Base-by-base conservation (phyloP, 2,329 filamentous ascomycete species). In the Ampelomyces quisqualis region DNA sequence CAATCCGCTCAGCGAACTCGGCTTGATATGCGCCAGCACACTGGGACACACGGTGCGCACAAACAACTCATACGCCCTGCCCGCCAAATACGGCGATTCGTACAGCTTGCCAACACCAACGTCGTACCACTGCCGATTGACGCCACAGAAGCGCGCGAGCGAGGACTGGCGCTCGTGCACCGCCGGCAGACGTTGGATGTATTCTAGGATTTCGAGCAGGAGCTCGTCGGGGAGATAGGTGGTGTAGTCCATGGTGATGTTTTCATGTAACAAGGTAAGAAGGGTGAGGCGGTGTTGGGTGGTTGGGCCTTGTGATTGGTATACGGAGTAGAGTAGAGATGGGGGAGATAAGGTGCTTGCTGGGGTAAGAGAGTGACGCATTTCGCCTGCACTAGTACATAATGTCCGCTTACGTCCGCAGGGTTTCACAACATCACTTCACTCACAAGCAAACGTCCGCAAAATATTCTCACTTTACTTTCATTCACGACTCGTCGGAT, bases 211-310 rank as follows among this genome's bases (percentile, higher is more conserved):
- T 18, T 75, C 65, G 14, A 77, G 60, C 31, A 82, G 48, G 18
- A 82, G 67, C 57, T 82, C 79, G 42, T 75, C 71, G 4, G 79
- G 78, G 3, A 81, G 71, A 51, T 77, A 70, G 31, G 45, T 62
- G 13, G 51, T 49, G 34, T 49, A 47, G 24, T 17, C 24, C 21
- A 38, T 37, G 10, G 10, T 14, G n/a, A 13, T 18, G 32, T 21
- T n/a, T n/a, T n/a, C n/a, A n/a, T n/a, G n/a, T n/a, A n/a, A n/a
- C n/a, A n/a, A n/a, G n/a, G n/a, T 27, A 23, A 26, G 34, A 39
- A 26, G 14, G 14, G 22, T 22, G 21, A 38, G 11, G 34, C 22
- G 13, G 11, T 15, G 14, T 14, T 11, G 7, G 19, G 5, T 8
- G 4, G 10, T 23, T n/a, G 24, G 2, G 27, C 13, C 5, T 15